phyloP scores from a whole-genome alignment of 2,329 filamentous ascomycete genomes.

The Colletotrichum zoysiae region DNA sequence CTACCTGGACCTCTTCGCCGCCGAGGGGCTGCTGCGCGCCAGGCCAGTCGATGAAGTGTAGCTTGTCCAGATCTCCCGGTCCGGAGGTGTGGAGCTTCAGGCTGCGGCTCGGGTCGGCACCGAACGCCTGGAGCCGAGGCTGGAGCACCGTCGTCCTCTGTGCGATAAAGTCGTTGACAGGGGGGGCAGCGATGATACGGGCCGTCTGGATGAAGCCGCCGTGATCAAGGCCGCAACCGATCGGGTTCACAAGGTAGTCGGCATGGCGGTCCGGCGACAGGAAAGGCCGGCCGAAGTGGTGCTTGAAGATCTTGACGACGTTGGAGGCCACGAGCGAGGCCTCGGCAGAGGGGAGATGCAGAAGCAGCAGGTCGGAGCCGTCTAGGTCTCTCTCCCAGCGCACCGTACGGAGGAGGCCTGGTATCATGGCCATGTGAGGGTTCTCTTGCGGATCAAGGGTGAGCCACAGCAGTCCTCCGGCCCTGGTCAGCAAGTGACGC shows the following conservation, averaged over 20 bases:
- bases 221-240: neutral
- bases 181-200: constrained; percentile 20
- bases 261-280: neutral
- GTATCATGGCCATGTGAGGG: constrained; percentile 22
- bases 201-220: constrained; percentile 19
- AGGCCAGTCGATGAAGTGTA: constrained; percentile 47
- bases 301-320: neutral
- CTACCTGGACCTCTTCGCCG: constrained; percentile 49
- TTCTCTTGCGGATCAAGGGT: neutral
- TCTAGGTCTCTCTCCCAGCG: constrained; percentile 28
- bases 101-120: neutral
- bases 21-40: constrained; percentile 40
- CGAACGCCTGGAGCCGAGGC: neutral
- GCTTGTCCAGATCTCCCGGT: constrained; percentile 44
- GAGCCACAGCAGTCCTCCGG: neutral
- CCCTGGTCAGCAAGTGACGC: neutral
- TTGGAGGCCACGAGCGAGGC: neutral
- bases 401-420: constrained; percentile 19
- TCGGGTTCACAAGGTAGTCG: neutral
- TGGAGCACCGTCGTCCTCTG: constrained; percentile 18
- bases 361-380: constrained; percentile 20
- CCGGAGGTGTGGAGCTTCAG: constrained; percentile 3
- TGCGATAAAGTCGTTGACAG: constrained; percentile 20
- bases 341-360: constrained; percentile 15
- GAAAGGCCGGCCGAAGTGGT: neutral